Conservation (phyloP, 2,329 filamentous ascomycete genomes). For the Aureobasidium sp. region DNA sequence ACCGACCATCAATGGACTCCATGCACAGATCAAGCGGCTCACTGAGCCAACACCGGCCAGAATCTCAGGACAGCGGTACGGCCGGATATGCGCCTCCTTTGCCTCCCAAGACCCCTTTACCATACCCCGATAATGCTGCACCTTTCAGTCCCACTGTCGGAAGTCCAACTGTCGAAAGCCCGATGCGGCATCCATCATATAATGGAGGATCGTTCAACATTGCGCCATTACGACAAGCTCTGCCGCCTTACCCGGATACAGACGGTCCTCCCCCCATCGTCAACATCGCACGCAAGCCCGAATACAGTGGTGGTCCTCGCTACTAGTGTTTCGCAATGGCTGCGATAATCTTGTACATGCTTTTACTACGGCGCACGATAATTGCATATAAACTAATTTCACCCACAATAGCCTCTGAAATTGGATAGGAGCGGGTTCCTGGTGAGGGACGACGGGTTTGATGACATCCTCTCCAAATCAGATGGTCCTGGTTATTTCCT, state of each 20-base stretch:
- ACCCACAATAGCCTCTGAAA: too few relatives aligned
- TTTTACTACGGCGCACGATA: background rate
- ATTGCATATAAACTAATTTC: background rate
- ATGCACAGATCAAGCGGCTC: conserved; percentile 17
- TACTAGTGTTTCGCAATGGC: background rate
- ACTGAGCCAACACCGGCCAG: conserved; percentile 26
- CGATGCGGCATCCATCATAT: conserved; percentile 20
- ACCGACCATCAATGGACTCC: conserved; percentile 15
- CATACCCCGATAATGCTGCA: conserved; percentile 20
- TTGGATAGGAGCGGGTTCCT: background rate
- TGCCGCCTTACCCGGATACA: conserved; percentile 70
- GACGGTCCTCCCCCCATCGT: conserved; percentile 77
- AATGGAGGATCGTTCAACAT: conserved; percentile 4
- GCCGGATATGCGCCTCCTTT: conserved; percentile 53
- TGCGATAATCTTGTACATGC: background rate
- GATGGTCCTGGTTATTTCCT: background rate
- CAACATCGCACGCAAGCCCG: conserved; percentile 80
- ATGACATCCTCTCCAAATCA: background rate
- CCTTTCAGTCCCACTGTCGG: conserved; percentile 25
- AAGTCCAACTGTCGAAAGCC: conserved; percentile 24
- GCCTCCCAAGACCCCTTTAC: conserved; percentile 54
- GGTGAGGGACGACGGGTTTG: background rate
- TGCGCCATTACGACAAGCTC: conserved; percentile 3
- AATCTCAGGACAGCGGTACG: conserved; percentile 23
- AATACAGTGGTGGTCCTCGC: conserved; percentile 34